Percentiles rank a stretch among this genome's conserved stretches.
Conservation (phyloP, 257 asterid genomes). For the Solanum rostratum region DNA sequence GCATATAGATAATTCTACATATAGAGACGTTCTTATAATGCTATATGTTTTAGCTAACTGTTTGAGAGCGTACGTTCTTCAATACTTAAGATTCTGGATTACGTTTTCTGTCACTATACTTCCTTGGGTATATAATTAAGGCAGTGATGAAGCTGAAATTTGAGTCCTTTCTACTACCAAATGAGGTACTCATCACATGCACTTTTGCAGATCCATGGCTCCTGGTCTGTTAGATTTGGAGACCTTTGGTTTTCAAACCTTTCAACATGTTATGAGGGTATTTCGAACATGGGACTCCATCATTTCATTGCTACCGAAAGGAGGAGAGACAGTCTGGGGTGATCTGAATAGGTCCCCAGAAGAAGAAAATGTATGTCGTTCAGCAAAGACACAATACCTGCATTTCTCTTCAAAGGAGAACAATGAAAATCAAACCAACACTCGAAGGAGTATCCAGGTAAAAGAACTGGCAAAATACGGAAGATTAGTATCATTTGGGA, state of each 20-base stretch:
- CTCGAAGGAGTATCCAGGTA: constrained; percentile 12
- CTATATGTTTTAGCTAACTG: neutral
- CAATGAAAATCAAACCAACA: constrained; percentile 22
- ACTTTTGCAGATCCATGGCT: constrained; percentile 58
- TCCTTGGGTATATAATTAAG: neutral
- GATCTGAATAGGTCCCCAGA: constrained; percentile 77
- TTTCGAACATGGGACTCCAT: constrained; percentile 80
- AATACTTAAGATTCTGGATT: neutral
- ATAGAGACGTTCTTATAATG: neutral
- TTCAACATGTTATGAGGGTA: constrained; percentile 68
- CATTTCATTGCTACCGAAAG: constrained; percentile 74
- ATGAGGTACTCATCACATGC: neutral
- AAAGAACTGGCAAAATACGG: constrained; percentile 48
- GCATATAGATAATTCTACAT: neutral
- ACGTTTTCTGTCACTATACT: neutral
- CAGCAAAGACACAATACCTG: constrained; percentile 12
- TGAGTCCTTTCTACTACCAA: neutral
- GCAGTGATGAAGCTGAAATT: neutral
- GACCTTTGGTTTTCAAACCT: constrained; percentile 55
- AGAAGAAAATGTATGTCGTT: constrained; percentile 50
- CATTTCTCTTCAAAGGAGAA: constrained; percentile 5
- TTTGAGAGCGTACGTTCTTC: neutral
- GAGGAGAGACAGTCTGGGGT: constrained; percentile 93
- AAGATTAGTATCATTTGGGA: constrained; percentile 65
- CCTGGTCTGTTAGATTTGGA: constrained; percentile 68